phyloP scores from a whole-genome alignment of 1,284 basidiomycete genomes.

The Peniophora sp. region DNA sequence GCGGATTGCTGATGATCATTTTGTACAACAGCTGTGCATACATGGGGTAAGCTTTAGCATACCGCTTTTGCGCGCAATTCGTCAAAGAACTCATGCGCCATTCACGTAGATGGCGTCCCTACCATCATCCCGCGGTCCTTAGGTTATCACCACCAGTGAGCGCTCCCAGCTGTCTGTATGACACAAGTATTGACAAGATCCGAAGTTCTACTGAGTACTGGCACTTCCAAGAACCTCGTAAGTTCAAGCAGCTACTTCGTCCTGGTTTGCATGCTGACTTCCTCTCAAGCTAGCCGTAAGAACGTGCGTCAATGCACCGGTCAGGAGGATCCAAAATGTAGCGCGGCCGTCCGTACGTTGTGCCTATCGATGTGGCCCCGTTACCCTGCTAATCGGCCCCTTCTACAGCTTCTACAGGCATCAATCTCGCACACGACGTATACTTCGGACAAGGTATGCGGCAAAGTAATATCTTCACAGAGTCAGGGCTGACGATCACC shows the following conservation, averaged over 20 bases:
- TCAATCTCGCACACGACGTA: constrained; percentile 11
- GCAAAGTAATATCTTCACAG: background rate
- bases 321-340: constrained; percentile 12
- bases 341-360: constrained; percentile 11
- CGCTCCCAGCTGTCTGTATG: background rate
- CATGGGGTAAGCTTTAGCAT: constrained; percentile 8
- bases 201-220: constrained; percentile 12
- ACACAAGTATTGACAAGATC: background rate
- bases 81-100: too few relatives aligned
- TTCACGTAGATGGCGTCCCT: constrained; percentile 19
- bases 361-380: background rate
- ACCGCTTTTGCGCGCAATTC: too few relatives aligned
- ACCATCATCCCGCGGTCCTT: constrained; percentile 18
- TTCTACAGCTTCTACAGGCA: constrained; percentile 10
- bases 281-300: constrained; percentile 4
- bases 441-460: constrained; percentile 13
- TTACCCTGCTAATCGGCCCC: background rate
- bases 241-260: background rate
- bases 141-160: constrained; percentile 33
- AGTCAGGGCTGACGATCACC: background rate
- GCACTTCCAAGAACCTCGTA: constrained; percentile 13
- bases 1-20: background rate
- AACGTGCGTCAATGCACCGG: constrained; percentile 10
- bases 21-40: constrained; percentile 11
- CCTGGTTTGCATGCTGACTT: background rate